Conservation (phyloP, 202 grass and related monocot species). For the Carex arenaria region DNA sequence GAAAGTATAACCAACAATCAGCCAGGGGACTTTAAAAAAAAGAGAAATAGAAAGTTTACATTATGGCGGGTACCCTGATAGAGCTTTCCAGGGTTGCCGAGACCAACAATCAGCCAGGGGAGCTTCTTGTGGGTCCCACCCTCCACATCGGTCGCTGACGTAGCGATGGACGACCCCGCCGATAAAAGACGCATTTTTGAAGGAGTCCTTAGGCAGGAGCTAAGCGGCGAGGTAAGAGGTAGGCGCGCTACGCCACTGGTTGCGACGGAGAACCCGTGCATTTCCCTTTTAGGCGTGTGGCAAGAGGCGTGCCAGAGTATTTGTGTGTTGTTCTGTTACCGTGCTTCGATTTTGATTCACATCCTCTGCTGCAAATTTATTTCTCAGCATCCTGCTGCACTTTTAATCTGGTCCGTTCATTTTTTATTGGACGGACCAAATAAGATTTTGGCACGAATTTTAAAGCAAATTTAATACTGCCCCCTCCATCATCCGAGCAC, state of each 20-base stretch:
- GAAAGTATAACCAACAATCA: neutral
- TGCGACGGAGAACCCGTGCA: slow-evolving; percentile 44
- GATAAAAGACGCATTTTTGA: slow-evolving; percentile 28
- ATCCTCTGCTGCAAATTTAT: too few species aligned
- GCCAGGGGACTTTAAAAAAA: neutral
- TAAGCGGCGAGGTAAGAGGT: slow-evolving; percentile 25
- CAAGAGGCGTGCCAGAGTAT: neutral
- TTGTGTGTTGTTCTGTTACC: neutral
- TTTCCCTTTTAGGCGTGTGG: slow-evolving; percentile 21
- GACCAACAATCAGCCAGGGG: slow-evolving; percentile 83
- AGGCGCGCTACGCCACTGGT: neutral
- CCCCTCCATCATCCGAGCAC: too few species aligned
- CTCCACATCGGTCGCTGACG: slow-evolving; percentile 29
- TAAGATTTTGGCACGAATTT: too few species aligned
- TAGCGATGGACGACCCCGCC: slow-evolving; percentile 22
- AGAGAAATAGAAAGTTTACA: slow-evolving; percentile 32
- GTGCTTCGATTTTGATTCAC: neutral
- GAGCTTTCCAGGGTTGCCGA: slow-evolving; percentile 85
- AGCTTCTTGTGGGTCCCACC: slow-evolving; percentile 36
- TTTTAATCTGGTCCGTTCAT: too few species aligned
- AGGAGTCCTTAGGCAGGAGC: slow-evolving; percentile 12
- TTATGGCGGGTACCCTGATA: slow-evolving; percentile 89
- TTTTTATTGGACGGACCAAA: too few species aligned
- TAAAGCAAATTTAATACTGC: too few species aligned
- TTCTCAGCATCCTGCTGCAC: too few species aligned